phyloP scores from a whole-genome alignment of 306 rosid species.

The Trifolium dubium region DNA sequence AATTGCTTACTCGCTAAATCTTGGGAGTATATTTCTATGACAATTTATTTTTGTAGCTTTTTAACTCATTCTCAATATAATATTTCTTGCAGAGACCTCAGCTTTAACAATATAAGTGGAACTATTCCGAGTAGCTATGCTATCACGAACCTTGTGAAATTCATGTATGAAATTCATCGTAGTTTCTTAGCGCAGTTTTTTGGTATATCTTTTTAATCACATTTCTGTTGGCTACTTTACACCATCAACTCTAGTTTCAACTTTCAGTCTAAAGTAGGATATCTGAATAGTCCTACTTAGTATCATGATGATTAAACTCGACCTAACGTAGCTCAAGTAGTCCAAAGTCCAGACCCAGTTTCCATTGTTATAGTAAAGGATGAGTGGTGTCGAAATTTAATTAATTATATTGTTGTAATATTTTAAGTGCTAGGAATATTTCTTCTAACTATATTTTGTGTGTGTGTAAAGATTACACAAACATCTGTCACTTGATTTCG shows the following conservation, averaged over 20 bases:
- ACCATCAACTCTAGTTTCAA: background rate
- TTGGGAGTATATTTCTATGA: background rate
- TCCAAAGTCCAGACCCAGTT: background rate
- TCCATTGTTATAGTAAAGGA: background rate
- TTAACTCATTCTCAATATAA: constrained; percentile 8
- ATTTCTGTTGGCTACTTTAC: constrained; percentile 4
- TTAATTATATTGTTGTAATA: background rate
- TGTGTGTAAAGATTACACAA: background rate
- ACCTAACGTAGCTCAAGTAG: background rate
- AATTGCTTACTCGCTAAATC: constrained; percentile 10
- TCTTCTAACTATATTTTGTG: background rate
- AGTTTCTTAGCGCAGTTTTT: background rate
- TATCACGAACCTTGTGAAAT: constrained; percentile 2
- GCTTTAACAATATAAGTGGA: constrained; percentile 74
- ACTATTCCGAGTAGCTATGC: constrained; percentile 51
- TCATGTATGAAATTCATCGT: constrained; percentile 55
- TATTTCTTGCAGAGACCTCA: constrained; percentile 70
- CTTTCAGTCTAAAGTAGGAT: background rate
- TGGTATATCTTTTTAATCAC: background rate
- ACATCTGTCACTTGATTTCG: background rate
- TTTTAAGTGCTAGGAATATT: background rate
- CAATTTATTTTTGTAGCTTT: too few relatives aligned
- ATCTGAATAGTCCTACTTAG: background rate
- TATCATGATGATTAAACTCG: background rate
- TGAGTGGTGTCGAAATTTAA: background rate